Base-by-base conservation (phyloP, 345 rosid genomes). In the Moringa oleifera region DNA sequence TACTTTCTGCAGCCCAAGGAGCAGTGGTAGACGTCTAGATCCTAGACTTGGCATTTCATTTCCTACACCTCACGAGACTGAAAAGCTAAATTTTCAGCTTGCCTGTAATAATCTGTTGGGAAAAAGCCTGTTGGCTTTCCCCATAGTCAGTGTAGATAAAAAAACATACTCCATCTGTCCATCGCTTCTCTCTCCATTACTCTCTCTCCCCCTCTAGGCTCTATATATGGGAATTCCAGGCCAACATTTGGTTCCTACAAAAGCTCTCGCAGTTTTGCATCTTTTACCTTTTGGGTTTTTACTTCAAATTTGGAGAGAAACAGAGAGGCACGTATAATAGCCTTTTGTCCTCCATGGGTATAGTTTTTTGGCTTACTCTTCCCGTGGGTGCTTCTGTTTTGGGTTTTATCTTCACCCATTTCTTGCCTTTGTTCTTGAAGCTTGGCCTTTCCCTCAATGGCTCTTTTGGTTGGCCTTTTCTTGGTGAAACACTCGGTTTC, bases 401-500 rank as follows among this genome's bases (percentile, higher is more conserved):
- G 50, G 61, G 65, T 64, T 62, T 70, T 25, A 49, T 72, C 19
- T 57, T 70, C 33, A 79, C 61, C 58, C 83, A 79, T 67, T 72
- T 70, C 73, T 53, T 67, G 67, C 80, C 83, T 6, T 28, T 75
- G 68, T 57, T 75, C 50, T 61, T 61, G 57, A 73, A 70, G 46
- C 50, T 49, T 68, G 73, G 68, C 53, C 55, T 12, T 55, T 68
- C 62, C 18, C 85, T 81, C 0, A 73, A 66, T 28, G 91, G 91
- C 19, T 68, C 71, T n/a, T 73, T 82, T 62, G 91, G 91, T 18
- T 79, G 77, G 74, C 91, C 91, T 33, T 20, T 85, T 8, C 54
- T 85, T 13, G 91, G 91, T 15, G 86, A 85, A 70, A 85, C 91
- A 12, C 74, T 79, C 41, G 47, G 63, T 36, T 81, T 83, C 74